These are phyloP conservation scores for Geosmithia putterillii DNA, from an alignment of 2,329 filamentous ascomycete genomes.

Conservation along the genomic window DNA sequence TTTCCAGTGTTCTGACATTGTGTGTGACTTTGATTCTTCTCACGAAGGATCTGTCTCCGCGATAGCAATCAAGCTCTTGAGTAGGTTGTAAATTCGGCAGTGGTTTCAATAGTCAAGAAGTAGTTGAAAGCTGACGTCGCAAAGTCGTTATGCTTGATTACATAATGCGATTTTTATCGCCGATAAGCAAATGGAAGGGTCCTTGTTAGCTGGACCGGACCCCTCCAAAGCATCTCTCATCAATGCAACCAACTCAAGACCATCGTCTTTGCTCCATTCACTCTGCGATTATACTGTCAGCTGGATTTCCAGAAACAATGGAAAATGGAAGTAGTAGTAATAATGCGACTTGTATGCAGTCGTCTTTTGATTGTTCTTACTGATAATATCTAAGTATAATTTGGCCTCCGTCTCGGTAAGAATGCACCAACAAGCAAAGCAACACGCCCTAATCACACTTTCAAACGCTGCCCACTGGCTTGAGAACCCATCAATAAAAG, in stretches of 20 bases:
- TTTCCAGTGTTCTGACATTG: slow-evolving; percentile 98
- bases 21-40: neutral
- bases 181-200: too few relatives aligned
- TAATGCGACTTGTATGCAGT: neutral
- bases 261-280: too few relatives aligned
- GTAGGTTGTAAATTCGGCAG: neutral
- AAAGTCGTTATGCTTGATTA: too few relatives aligned
- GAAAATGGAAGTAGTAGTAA: too few relatives aligned
- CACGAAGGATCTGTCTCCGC: neutral
- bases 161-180: neutral
- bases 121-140: neutral
- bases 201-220: too few relatives aligned
- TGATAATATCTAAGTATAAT: neutral
- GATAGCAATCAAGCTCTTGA: neutral
- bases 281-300: too few relatives aligned
- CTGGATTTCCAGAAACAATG: too few relatives aligned
- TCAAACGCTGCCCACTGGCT: neutral
- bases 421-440: neutral
- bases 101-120: neutral
- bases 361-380: neutral
- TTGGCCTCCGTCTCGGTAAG: neutral
- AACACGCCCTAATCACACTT: neutral
- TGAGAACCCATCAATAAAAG: neutral
- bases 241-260: too few relatives aligned
- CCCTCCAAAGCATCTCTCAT: too few relatives aligned